Base-by-base conservation (phyloP, 1,284 basidiomycete genomes). In the Kwoniella shivajii region DNA sequence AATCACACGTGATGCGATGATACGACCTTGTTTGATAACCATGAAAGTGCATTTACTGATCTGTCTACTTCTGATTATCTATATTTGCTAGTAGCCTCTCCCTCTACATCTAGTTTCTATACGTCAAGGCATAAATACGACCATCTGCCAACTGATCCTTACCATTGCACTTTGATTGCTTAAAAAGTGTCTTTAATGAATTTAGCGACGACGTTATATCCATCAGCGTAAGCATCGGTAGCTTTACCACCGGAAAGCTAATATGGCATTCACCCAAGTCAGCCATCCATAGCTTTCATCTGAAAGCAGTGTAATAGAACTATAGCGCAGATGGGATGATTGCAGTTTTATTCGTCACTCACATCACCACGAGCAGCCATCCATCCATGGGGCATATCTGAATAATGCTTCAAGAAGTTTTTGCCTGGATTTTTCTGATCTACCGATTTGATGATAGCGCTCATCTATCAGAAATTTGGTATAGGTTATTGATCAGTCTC, bases 321-420 rank as follows among this genome's bases (percentile, higher is more conserved):
- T n/a, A n/a, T 36, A 13, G 53, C 29, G 36, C 39, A 26, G n/a
- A 33, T 9, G n/a, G 34, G 20, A 20, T 26, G 4, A 48, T 16
- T n/a, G n/a, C n/a, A n/a, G n/a, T n/a, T n/a, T n/a, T n/a, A n/a
- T n/a, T n/a, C n/a, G n/a, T n/a, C n/a, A 71, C 73, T 64, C 56
- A 77, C 73, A 51, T 75, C 67, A 27, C 70, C 79, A 48, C 80
- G 76, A 33, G 79, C 77, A 5, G 74, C 77, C n/a, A 74, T 73
- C 61, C 67, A 80, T 47, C 80, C 79, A 67, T 81, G 80, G 45
- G 69, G 65, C 50, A 61, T 55, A 45, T 75, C 67, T n/a, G 54
- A 36, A 69, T 73, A 80, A 50, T 61, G 64, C 68, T 79, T 76
- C 67, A 71, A 62, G 33, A 73, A 53, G 68, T 74, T 75, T 64